A percentile compares a stretch with the other conserved stretches of the same genome.
Evolutionary conservation across 2,329 filamentous ascomycete genomes (phyloP).

Genomic region (Sporothrix phasma): DNA sequence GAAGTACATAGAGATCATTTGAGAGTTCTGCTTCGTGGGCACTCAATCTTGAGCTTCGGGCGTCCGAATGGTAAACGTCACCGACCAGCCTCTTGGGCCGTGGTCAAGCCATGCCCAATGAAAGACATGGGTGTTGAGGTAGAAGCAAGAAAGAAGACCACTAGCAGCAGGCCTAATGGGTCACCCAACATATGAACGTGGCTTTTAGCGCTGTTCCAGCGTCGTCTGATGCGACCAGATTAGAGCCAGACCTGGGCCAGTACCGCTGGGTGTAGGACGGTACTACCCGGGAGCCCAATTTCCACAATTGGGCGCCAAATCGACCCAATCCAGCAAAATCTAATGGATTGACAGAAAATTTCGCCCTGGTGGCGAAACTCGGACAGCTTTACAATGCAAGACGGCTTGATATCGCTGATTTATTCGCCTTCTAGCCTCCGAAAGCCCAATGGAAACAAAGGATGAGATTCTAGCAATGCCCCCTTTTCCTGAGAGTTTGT

Average conservation of each 20-base stretch:
- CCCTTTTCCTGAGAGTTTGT: too few species aligned
- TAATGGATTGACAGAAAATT: too few species aligned
- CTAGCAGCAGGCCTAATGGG: too few species aligned
- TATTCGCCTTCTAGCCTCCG: too few species aligned
- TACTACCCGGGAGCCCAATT: conserved; percentile 9
- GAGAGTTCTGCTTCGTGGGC: not conserved
- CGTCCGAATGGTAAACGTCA: not conserved
- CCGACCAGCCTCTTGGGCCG: not conserved
- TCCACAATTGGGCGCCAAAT: conserved; percentile 8
- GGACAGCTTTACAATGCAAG: too few species aligned
- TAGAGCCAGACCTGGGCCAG: too few species aligned
- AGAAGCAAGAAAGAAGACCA: not conserved
- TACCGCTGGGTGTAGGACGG: not conserved
- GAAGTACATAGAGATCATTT: too few species aligned
- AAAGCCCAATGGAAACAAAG: not conserved
- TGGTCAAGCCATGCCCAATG: not conserved
- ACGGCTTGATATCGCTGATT: too few species aligned
- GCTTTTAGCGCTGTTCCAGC: not conserved
- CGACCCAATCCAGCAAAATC: too few species aligned
- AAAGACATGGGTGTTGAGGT: not conserved
- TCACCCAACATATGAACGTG: too few species aligned
- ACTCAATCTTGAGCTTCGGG: not conserved
- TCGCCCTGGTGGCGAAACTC: not conserved
- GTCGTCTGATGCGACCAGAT: too few species aligned
- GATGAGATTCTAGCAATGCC: not conserved